A percentile compares a stretch with the other conserved stretches of the same genome.
phyloP scores from a whole-genome alignment of 2,329 filamentous ascomycete genomes.

The Beauveria caledonica region DNA sequence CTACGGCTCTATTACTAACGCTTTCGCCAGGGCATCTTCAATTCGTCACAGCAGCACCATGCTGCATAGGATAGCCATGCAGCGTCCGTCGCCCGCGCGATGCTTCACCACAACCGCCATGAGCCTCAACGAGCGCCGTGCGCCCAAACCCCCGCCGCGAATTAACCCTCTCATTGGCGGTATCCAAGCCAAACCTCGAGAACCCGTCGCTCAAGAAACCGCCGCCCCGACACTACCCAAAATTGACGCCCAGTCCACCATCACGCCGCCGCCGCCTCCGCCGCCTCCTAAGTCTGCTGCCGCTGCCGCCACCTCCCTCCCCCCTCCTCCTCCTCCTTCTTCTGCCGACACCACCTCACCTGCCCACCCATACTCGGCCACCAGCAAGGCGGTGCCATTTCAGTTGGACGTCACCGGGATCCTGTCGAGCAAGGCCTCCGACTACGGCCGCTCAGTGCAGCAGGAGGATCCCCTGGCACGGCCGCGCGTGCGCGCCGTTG shows the following conservation, averaged over 20 bases:
- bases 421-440: slow-evolving; percentile 24
- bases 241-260: slow-evolving; percentile 10
- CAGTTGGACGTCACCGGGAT: slow-evolving; percentile 28
- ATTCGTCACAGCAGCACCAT: slow-evolving; percentile 9
- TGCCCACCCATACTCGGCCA: slow-evolving; percentile 9
- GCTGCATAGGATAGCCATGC: neutral
- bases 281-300: slow-evolving; percentile 3
- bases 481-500: slow-evolving; percentile 34
- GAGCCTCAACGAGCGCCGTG: slow-evolving; percentile 1
- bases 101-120: slow-evolving; percentile 5
- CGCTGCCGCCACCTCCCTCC: neutral
- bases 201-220: neutral
- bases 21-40: neutral
- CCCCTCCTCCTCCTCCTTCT: neutral
- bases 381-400: slow-evolving; percentile 10
- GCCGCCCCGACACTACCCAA: neutral
- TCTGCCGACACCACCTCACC: neutral
- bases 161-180: slow-evolving; percentile 8
- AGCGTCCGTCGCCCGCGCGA: neutral
- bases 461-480: slow-evolving; percentile 19
- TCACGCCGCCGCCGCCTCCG: slow-evolving; percentile 19
- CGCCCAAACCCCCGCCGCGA: slow-evolving; percentile 6
- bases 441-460: slow-evolving; percentile 16
- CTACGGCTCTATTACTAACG: neutral
- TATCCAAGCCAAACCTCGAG: neutral